Evolutionary conservation across 345 rosid species (phyloP).

Genomic region (Nephelium lappaceum): DNA sequence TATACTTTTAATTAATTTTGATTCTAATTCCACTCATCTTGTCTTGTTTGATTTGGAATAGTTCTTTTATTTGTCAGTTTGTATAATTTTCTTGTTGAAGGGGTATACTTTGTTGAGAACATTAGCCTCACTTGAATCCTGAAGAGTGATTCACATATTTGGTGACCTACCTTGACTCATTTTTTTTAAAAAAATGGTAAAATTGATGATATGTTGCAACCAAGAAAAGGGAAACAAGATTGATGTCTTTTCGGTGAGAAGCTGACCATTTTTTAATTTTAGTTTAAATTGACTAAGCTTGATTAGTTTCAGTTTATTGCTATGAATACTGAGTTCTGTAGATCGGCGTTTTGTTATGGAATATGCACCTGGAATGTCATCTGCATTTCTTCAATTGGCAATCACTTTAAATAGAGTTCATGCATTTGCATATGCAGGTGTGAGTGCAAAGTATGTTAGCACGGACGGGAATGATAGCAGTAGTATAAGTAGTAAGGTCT

Average conservation of each 20-base stretch:
- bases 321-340: neutral
- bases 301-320: neutral
- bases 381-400: neutral
- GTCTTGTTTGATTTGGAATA: conserved; percentile 5
- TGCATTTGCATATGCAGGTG: conserved; percentile 39
- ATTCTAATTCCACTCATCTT: conserved; percentile 1
- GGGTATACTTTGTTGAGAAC: conserved; percentile 18
- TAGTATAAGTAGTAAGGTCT: conserved; percentile 38
- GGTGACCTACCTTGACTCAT: neutral
- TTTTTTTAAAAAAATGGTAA: neutral
- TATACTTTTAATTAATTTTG: neutral
- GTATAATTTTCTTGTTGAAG: neutral
- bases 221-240: neutral
- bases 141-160: neutral
- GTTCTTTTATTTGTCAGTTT: neutral
- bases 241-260: neutral
- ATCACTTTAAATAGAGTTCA: conserved; percentile 10
- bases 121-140: neutral
- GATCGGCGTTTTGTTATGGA: neutral
- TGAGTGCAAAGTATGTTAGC: conserved; percentile 49
- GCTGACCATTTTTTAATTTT: no score
- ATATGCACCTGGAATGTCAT: neutral
- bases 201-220: neutral
- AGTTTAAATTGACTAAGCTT: neutral
- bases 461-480: conserved; percentile 47